A percentile compares a stretch with the other conserved stretches of the same genome.
phyloP scores from a whole-genome alignment of 2,329 filamentous ascomycete species.

The Nigrograna mackinnonii region DNA sequence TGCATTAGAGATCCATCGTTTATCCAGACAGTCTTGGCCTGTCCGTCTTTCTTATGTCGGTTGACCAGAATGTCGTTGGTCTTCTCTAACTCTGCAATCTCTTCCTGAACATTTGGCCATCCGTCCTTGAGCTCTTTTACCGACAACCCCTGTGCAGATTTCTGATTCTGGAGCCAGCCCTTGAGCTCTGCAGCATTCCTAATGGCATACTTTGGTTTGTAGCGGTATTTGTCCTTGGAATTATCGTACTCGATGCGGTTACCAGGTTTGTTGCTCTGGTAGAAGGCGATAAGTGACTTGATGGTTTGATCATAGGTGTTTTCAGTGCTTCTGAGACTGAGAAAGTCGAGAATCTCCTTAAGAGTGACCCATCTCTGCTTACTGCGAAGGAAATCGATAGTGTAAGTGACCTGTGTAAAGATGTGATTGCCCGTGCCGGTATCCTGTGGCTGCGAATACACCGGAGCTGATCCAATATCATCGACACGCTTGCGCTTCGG shows the following conservation, averaged over 20 bases:
- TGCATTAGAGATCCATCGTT: slow-evolving; percentile 81
- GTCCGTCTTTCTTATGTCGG: slow-evolving; percentile 89
- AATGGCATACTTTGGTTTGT: slow-evolving; percentile 84
- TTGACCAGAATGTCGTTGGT: slow-evolving; percentile 83
- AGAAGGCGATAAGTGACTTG: slow-evolving; percentile 63
- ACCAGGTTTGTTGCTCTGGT: slow-evolving; percentile 61
- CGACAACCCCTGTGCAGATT: slow-evolving; percentile 76
- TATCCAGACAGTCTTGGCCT: slow-evolving; percentile 83
- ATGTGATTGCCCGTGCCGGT: slow-evolving; percentile 78
- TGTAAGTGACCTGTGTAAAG: slow-evolving; percentile 86
- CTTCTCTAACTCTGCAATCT: slow-evolving; percentile 76
- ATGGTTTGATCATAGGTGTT: slow-evolving; percentile 49
- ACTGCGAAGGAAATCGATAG: slow-evolving; percentile 65
- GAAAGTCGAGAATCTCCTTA: slow-evolving; percentile 76
- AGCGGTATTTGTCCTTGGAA: slow-evolving; percentile 72
- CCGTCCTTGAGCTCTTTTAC: slow-evolving; percentile 96
- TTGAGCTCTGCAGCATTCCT: slow-evolving; percentile 77
- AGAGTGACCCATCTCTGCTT: slow-evolving; percentile 71
- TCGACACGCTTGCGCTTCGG: slow-evolving; percentile 63
- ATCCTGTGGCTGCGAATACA: slow-evolving; percentile 76
- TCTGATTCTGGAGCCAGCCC: slow-evolving; percentile 77
- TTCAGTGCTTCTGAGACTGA: slow-evolving; percentile 69
- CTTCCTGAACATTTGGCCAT: slow-evolving; percentile 82
- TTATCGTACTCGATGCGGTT: slow-evolving; percentile 64
- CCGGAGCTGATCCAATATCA: slow-evolving; percentile 56